Evolutionary conservation across 306 rosid genomes (phyloP).

Genomic region (Dicorynia guianensis): DNA sequence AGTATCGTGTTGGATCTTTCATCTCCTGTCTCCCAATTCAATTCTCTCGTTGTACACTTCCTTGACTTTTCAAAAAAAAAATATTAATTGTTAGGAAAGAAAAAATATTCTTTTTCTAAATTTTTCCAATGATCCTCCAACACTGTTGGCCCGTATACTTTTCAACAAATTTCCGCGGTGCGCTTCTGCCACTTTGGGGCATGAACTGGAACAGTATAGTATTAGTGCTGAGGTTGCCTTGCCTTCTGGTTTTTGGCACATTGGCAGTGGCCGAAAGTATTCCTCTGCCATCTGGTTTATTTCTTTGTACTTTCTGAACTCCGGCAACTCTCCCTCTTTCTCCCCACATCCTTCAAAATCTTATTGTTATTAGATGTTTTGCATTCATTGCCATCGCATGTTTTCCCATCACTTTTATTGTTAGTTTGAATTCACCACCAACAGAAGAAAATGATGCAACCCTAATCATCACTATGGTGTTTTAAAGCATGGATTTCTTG

Average conservation of each 20-base stretch:
- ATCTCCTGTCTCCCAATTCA: no score
- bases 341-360: neutral
- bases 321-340: neutral
- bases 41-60: no score
- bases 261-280: conserved; percentile 83
- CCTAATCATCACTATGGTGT: neutral
- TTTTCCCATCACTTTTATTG: neutral
- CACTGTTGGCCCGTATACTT: no score
- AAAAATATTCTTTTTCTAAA: no score
- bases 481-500: neutral
- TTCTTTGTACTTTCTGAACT: conserved; percentile 31
- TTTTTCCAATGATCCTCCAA: no score
- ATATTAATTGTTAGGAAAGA: no score
- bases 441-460: conserved; percentile 5
- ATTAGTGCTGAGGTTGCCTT: conserved; percentile 66
- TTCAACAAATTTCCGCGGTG: conserved; percentile 67
- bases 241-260: conserved; percentile 80
- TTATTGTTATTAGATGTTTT: conserved; percentile 24
- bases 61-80: no score
- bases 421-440: conserved; percentile 28
- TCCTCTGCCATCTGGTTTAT: conserved; percentile 84
- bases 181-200: conserved; percentile 83
- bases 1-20: no score
- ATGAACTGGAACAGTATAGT: conserved; percentile 71
- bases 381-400: neutral